phyloP scores from a whole-genome alignment of 495 filamentous ascomycete genomes.

The Penicillium taxi region DNA sequence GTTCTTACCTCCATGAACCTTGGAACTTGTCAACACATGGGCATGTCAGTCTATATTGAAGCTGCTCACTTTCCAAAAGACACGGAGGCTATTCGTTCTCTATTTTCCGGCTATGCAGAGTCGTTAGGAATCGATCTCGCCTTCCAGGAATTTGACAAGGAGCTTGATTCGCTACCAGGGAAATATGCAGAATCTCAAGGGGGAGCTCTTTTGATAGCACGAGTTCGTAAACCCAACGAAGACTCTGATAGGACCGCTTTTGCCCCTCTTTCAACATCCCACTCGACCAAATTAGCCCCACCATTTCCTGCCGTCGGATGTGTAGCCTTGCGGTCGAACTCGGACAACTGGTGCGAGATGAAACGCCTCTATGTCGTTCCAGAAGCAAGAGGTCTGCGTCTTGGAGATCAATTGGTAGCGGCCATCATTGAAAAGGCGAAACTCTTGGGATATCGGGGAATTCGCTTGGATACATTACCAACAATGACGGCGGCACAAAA shows the following conservation, averaged over 20 bases:
- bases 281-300: background rate
- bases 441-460: conserved; percentile 43
- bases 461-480: conserved; percentile 51
- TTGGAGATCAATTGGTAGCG: conserved; percentile 40
- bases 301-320: conserved; percentile 36
- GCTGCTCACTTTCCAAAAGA: conserved; percentile 30
- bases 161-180: conserved; percentile 46
- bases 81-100: conserved; percentile 18
- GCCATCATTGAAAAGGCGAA: conserved; percentile 38
- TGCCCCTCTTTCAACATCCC: background rate
- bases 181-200: conserved; percentile 39
- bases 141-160: conserved; percentile 48
- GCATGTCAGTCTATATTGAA: conserved; percentile 19
- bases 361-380: conserved; percentile 50
- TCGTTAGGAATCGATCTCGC: conserved; percentile 48
- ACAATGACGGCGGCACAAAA: conserved; percentile 44
- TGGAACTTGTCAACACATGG: too few relatives aligned
- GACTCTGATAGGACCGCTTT: too few relatives aligned
- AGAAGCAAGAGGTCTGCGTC: conserved; percentile 36
- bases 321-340: conserved; percentile 27
- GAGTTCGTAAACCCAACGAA: conserved; percentile 1
- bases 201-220: conserved; percentile 44
- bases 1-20: too few relatives aligned
- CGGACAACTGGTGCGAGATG: conserved; percentile 46
- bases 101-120: conserved; percentile 48